Base-by-base conservation (phyloP, 2,329 filamentous ascomycete species). In the Exophiala sideris region DNA sequence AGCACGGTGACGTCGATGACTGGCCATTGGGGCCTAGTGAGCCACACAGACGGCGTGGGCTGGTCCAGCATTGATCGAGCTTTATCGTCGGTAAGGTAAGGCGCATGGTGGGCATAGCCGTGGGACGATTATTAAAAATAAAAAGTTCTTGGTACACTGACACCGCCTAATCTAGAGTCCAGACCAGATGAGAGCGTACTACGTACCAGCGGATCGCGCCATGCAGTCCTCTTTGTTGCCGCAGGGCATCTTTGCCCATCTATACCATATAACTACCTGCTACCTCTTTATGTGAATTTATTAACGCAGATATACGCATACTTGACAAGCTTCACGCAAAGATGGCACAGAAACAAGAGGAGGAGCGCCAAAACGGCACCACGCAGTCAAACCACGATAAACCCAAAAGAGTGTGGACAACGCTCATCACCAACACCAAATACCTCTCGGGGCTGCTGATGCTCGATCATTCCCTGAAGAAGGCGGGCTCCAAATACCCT, bases 361-460 rank as follows among this genome's bases (percentile, higher is more conserved):
- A 29, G 50, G 35, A 49, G 42, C 35, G 32, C 18, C 14, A 8
- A 8, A 42, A 50, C 18, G 24, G 38, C 39, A 41, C 21, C 12
- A 18, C n/a, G 5, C 18, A n/a, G 12, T 24, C 24, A 10, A 14
- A 10, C 34, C 38, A 29, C 29, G 34, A 49, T n/a, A 35, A 32
- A 16, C 46, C 53, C 11, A 60, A 63, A 49, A 67, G 69, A 89
- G 89, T 94, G 68, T 96, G 89, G 89, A 89, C 88, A 24, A 88
- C 86, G 9, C 79, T 95, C 62, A 91, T 96, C 68, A 95, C 90
- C 56, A 95, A 94, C 73, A 84, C 83, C 45, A 79, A 80, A 64
- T 95, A 95, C 71, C 84, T 95, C 57, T 80, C 87, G 5, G 91
- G 91, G 44, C 85, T 95, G 47, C 78, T 95, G 50, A 90, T 89